Conservation (phyloP, 441 rosid genomes). For the Jatropha multifida region DNA sequence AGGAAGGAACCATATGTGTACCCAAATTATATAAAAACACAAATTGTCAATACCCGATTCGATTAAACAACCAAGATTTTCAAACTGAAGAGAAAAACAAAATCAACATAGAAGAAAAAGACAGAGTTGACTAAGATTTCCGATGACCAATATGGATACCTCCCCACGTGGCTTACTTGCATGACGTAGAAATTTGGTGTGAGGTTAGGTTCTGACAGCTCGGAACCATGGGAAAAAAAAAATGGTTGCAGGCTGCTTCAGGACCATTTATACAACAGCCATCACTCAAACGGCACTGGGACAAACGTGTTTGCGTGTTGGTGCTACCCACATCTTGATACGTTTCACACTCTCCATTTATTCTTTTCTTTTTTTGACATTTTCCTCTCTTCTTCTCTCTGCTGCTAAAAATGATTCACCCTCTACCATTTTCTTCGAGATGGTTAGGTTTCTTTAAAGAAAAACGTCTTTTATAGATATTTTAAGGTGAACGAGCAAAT, state of each 20-base stretch:
- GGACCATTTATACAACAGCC: not conserved
- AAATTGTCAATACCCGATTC: constrained; percentile 18
- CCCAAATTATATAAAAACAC: not conserved
- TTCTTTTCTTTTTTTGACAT: no score
- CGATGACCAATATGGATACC: not conserved
- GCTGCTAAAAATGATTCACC: not conserved
- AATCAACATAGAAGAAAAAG: constrained; percentile 32
- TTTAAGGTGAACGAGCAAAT: no score
- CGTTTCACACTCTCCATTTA: constrained; percentile 4
- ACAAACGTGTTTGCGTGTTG: not conserved
- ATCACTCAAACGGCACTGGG: not conserved
- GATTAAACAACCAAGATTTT: constrained; percentile 20
- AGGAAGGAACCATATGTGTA: not conserved
- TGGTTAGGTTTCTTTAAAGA: no score
- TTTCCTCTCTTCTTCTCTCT: no score
- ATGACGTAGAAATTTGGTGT: constrained; percentile 37
- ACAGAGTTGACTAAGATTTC: constrained; percentile 39
- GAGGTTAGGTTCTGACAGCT: constrained; percentile 41
- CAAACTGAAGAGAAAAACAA: constrained; percentile 24
- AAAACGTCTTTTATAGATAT: no score
- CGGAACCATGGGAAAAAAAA: constrained; percentile 2
- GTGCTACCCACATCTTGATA: not conserved
- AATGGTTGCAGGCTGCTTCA: not conserved
- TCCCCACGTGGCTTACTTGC: constrained; percentile 42
- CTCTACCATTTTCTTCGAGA: not conserved